Evolutionary conservation across 2,329 filamentous ascomycete genomes (phyloP).

Genomic region (Talaromyces sp.): DNA sequence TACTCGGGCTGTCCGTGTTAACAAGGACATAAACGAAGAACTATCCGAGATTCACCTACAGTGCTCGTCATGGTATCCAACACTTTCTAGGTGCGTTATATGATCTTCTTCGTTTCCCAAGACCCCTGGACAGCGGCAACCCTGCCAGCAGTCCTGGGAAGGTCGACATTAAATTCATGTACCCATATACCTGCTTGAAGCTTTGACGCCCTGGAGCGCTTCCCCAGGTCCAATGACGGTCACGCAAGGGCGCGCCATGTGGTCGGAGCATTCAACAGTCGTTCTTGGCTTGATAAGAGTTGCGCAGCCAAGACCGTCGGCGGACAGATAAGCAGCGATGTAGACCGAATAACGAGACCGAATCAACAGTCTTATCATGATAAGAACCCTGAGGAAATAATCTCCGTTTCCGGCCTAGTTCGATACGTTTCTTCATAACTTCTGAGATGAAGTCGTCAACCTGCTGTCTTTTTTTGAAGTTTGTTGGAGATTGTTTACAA

Average conservation of each 20-base stretch:
- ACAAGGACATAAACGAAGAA: neutral
- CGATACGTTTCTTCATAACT: neutral
- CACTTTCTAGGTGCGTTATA: neutral
- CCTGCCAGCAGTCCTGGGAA: neutral
- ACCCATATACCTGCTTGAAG: neutral
- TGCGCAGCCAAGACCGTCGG: neutral
- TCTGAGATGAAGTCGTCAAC: neutral
- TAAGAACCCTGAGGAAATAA: neutral
- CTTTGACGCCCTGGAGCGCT: neutral
- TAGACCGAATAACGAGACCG: neutral
- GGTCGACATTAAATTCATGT: neutral
- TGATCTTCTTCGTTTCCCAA: neutral
- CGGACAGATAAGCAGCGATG: neutral
- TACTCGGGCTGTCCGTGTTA: slow-evolving; percentile 24
- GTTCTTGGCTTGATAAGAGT: neutral
- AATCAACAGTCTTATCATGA: neutral
- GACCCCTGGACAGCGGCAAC: neutral
- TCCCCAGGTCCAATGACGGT: neutral
- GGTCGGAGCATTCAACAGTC: neutral
- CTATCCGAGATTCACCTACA: neutral
- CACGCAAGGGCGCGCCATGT: neutral
- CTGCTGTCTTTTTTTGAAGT: neutral
- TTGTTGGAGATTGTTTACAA: no score
- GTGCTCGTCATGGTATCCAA: neutral
- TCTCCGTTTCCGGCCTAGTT: neutral